Evolutionary conservation across 2,329 filamentous ascomycete species (phyloP).

Genomic region (Apiospora pterosperma): DNA sequence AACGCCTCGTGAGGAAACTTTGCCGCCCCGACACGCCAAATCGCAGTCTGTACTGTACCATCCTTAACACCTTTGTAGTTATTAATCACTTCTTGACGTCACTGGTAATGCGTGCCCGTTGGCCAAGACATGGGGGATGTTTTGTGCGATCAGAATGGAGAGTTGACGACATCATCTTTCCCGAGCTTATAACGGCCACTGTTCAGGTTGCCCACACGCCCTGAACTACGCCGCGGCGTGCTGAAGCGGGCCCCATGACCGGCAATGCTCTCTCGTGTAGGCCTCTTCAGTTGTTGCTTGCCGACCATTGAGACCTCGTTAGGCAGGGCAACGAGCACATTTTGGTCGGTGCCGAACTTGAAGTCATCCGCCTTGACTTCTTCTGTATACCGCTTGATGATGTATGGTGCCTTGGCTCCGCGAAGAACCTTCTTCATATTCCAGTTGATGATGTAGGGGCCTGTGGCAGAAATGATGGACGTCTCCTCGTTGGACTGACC

Average conservation of each 20-base stretch:
- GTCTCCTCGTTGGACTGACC: conserved; percentile 79
- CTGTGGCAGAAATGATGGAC: conserved; percentile 93
- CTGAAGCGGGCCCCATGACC: conserved; percentile 41
- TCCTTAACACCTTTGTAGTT: neutral
- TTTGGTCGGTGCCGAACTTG: conserved; percentile 95
- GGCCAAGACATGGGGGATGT: neutral
- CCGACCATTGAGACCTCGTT: conserved; percentile 99
- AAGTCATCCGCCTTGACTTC: conserved; percentile 98
- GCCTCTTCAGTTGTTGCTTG: conserved; percentile 78
- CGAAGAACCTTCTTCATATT: conserved; percentile 83
- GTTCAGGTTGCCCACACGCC: conserved; percentile 48
- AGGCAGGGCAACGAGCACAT: conserved; percentile 92
- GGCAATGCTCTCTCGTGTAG: conserved; percentile 91
- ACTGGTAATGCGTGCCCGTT: neutral
- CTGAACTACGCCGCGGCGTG: conserved; percentile 46
- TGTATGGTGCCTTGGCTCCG: conserved; percentile 83
- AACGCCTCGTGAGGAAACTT: neutral
- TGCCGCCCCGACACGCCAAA: neutral
- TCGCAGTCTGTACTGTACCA: neutral
- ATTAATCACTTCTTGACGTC: neutral
- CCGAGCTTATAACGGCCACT: conserved; percentile 70
- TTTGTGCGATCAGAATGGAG: conserved; percentile 43
- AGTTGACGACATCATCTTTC: conserved; percentile 80
- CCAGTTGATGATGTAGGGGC: conserved; percentile 97
- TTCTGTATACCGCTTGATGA: conserved; percentile 93